phyloP scores from a whole-genome alignment of 768 basidiomycete species.

The Kwoniella newhampshirensis region DNA sequence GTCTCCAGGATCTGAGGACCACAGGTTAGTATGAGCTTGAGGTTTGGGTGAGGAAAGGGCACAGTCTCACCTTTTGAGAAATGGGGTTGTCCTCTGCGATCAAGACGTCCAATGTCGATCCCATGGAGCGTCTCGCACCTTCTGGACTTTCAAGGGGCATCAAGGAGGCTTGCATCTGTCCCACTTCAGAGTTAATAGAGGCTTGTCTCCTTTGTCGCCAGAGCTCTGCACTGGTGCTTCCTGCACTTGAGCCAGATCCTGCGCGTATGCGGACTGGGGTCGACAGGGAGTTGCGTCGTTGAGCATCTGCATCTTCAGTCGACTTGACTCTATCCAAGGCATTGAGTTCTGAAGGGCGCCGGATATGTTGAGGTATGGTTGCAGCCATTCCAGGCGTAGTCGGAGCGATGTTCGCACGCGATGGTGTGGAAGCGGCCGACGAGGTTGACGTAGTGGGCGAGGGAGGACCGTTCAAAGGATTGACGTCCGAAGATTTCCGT shows the following conservation, averaged over 20 bases:
- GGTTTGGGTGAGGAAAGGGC: too few relatives aligned
- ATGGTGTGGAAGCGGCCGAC: conserved; percentile 85
- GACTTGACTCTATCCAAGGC: conserved; percentile 85
- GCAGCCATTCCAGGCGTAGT: conserved; percentile 62
- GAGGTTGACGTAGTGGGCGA: conserved; percentile 90
- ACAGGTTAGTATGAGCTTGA: too few relatives aligned
- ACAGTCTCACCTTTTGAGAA: conserved; percentile 73
- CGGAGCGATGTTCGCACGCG: conserved; percentile 68
- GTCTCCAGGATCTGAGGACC: conserved; percentile 92
- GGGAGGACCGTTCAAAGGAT: conserved; percentile 63
- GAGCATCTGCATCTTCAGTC: conserved; percentile 64
- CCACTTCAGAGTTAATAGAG: conserved; percentile 14
- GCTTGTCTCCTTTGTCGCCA: conserved; percentile 41
- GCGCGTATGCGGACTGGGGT: conserved; percentile 60
- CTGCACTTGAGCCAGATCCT: conserved; percentile 40
- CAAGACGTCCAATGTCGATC: conserved; percentile 87
- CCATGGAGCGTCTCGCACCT: conserved; percentile 51
- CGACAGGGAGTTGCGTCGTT: conserved; percentile 63
- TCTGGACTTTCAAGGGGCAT: conserved; percentile 32
- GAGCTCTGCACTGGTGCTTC: conserved; percentile 39
- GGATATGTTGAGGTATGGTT: conserved; percentile 50
- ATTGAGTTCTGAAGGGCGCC: conserved; percentile 85
- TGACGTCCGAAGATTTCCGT: conserved; percentile 31
- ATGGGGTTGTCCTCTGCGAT: conserved; percentile 98
- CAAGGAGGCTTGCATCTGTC: neutral